Evolutionary conservation across 2,329 filamentous ascomycete species (phyloP).

Genomic region (Dactylellina parvicollis): DNA sequence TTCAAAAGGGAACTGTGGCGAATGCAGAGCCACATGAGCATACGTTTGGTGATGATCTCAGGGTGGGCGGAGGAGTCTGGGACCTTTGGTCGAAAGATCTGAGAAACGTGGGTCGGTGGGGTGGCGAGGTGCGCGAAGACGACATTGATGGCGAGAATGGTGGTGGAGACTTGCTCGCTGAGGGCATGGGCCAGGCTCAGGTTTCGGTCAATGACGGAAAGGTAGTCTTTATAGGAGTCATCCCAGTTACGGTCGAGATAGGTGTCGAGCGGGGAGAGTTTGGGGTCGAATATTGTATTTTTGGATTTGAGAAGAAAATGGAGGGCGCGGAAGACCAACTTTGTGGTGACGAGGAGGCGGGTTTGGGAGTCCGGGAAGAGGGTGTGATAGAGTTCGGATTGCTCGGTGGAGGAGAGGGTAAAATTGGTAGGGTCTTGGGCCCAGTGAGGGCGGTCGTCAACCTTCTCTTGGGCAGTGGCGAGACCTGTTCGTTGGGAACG

Average conservation of each 20-base stretch:
- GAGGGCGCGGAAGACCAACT: conserved; percentile 14
- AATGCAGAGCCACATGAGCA: conserved; percentile 45
- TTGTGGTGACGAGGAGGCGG: conserved; percentile 34
- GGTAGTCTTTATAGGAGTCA: conserved; percentile 14
- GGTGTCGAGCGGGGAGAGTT: conserved; percentile 13
- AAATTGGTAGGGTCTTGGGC: conserved; percentile 11
- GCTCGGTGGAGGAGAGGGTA: conserved; percentile 20
- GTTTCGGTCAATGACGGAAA: conserved; percentile 12
- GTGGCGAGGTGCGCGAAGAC: conserved; percentile 19
- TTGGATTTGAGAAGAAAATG: background rate
- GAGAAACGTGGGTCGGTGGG: conserved; percentile 19
- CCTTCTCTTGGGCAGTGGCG: conserved; percentile 25
- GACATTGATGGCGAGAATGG: conserved; percentile 21
- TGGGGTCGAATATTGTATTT: background rate
- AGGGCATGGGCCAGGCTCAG: conserved; percentile 13
- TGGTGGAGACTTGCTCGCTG: conserved; percentile 19
- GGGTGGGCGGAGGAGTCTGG: background rate
- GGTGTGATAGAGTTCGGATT: conserved; percentile 43
- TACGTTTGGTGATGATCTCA: conserved; percentile 25
- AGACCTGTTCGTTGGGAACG: conserved; percentile 15
- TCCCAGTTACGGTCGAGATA: conserved; percentile 38
- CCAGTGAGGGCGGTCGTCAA: conserved; percentile 18
- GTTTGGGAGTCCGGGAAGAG: conserved; percentile 21
- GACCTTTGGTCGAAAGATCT: conserved; percentile 39
- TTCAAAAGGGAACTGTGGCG: conserved; percentile 32